Conservation (phyloP, 805 yeast genomes). For the Saturnispora dispora region DNA sequence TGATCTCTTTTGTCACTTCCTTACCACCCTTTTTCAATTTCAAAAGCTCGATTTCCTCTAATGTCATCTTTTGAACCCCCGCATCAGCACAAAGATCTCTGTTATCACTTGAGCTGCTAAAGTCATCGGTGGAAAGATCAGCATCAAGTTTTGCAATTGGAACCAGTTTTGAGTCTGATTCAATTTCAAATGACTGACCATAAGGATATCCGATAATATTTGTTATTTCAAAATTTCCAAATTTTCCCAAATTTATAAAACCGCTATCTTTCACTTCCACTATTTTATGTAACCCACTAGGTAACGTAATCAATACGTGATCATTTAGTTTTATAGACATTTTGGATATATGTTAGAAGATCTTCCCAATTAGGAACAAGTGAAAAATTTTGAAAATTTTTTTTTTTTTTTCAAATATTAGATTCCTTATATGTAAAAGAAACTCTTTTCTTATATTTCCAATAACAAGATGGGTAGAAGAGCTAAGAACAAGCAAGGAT, state of each 20-base stretch:
- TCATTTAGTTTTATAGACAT: conserved; percentile 26
- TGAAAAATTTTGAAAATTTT: conserved; percentile 7
- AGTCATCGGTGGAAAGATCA: conserved; percentile 16
- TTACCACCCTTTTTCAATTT: conserved; percentile 61
- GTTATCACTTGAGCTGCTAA: conserved; percentile 31
- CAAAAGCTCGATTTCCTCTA: conserved; percentile 76
- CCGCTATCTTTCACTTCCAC: conserved; percentile 57
- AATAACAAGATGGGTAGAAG: conserved; percentile 79
- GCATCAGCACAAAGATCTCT: conserved; percentile 62
- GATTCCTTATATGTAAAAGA: background rate
- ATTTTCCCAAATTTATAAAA: conserved; percentile 73
- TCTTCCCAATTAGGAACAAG: conserved; percentile 5
- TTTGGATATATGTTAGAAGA: background rate
- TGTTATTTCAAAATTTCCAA: conserved; percentile 74
- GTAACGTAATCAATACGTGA: conserved; percentile 61
- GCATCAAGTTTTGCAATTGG: conserved; percentile 36
- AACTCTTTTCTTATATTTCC: background rate
- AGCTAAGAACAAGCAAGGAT: conserved; percentile 86
- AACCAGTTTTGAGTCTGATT: conserved; percentile 42
- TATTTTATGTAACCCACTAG: conserved; percentile 71
- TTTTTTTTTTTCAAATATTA: conserved; percentile 1
- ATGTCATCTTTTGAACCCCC: conserved; percentile 61
- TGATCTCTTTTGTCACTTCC: conserved; percentile 64
- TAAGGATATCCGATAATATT: conserved; percentile 71
- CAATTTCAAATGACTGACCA: conserved; percentile 85